Evolutionary conservation across 805 yeast species (phyloP).

Genomic region (Candida arabinofermentans): DNA sequence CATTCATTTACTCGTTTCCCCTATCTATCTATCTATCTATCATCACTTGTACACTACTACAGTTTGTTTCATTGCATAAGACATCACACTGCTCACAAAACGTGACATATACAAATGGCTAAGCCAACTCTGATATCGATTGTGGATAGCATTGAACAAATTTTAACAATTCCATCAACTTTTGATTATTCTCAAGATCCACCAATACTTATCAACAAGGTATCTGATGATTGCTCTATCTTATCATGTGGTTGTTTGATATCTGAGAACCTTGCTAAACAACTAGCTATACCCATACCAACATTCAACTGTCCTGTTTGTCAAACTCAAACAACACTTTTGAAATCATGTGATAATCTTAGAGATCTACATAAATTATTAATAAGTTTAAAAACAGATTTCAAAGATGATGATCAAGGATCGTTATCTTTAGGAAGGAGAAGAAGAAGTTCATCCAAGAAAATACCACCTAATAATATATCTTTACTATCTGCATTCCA

Average conservation of each 20-base stretch:
- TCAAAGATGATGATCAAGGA: conserved; percentile 9
- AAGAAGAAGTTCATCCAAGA: conserved; percentile 6
- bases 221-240: conserved; percentile 29
- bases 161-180: conserved; percentile 19
- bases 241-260: conserved; percentile 40
- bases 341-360: conserved; percentile 34
- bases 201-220: conserved; percentile 15
- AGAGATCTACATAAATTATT: conserved; percentile 23
- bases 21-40: too few species aligned
- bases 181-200: conserved; percentile 21
- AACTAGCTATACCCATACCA: conserved; percentile 15
- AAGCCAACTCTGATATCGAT: conserved; percentile 3
- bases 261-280: conserved; percentile 28
- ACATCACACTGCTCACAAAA: too few species aligned
- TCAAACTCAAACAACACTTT: conserved; percentile 13
- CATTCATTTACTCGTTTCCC: too few species aligned
- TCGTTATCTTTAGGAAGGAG: conserved; percentile 4
- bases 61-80: too few species aligned
- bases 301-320: conserved; percentile 37
- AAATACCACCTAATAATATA: conserved; percentile 10
- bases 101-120: too few species aligned
- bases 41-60: too few species aligned
- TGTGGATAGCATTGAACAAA: conserved; percentile 15
- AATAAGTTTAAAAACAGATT: conserved; percentile 7
- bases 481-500: conserved; percentile 34